Conservation (phyloP, 1,284 basidiomycete species). For the Tilletia setariae region DNA sequence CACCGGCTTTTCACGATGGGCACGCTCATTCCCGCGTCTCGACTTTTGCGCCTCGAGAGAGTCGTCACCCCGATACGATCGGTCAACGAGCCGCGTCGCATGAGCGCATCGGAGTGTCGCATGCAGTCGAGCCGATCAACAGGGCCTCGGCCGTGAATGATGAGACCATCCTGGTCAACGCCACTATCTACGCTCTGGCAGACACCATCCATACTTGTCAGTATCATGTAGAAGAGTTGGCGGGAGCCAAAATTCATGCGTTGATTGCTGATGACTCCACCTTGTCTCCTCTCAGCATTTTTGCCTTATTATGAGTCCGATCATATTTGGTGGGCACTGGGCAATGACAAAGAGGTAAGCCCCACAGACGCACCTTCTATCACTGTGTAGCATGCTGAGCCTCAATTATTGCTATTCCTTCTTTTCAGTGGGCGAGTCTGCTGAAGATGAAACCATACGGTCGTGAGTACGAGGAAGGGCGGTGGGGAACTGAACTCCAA, state of each 20-base stretch:
- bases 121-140: not conserved
- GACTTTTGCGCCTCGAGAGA: not conserved
- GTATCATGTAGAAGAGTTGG: no score
- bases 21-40: constrained; percentile 18
- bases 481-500: not conserved
- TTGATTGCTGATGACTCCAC: no score
- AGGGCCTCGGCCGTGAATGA: constrained; percentile 24
- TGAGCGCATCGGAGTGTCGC: not conserved
- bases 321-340: constrained; percentile 18
- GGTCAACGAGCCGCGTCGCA: not conserved
- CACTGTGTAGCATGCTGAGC: no score
- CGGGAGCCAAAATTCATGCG: not conserved
- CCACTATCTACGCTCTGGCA: constrained; percentile 37
- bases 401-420: not conserved
- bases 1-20: constrained; percentile 32
- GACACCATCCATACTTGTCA: constrained; percentile 35
- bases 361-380: no score
- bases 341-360: constrained; percentile 24
- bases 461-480: constrained; percentile 14
- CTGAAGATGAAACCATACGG: constrained; percentile 29
- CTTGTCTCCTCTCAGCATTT: not conserved
- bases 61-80: not conserved
- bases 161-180: constrained; percentile 30
- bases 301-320: constrained; percentile 31
- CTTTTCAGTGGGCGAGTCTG: not conserved